Percentiles rank a stretch among this genome's conserved stretches.
These are phyloP conservation scores for Aspergillus fumigatus DNA, from an alignment of 2,329 filamentous ascomycete genomes.

Conservation along the genomic window DNA sequence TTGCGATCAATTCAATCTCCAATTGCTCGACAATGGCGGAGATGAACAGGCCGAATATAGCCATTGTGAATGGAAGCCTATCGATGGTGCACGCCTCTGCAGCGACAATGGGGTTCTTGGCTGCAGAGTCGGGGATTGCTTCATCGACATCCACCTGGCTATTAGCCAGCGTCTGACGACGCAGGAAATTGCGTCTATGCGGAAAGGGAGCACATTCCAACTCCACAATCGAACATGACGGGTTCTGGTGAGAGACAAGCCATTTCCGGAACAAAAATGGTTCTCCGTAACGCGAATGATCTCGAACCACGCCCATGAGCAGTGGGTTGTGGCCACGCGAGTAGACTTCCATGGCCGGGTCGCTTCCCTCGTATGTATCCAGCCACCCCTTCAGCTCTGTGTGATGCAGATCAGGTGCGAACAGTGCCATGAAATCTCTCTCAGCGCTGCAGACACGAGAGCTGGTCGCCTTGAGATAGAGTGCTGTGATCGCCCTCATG, in stretches of 20 bases:
- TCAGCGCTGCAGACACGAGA: conserved; percentile 4
- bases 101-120: conserved; percentile 18
- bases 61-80: conserved; percentile 43
- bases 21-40: conserved; percentile 70
- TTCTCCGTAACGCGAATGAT: conserved; percentile 19
- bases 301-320: conserved; percentile 24
- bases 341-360: conserved; percentile 20
- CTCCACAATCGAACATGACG: conserved; percentile 8
- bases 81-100: conserved; percentile 31
- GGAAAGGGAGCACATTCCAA: conserved; percentile 26
- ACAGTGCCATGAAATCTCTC: conserved; percentile 25
- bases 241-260: conserved; percentile 9
- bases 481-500: conserved; percentile 29
- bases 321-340: conserved; percentile 1
- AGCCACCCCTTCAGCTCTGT: conserved; percentile 20
- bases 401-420: conserved; percentile 19
- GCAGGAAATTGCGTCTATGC: conserved; percentile 25
- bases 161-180: conserved; percentile 7
- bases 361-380: conserved; percentile 13
- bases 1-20: conserved; percentile 60
- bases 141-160: conserved; percentile 3
- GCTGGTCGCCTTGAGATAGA: conserved; percentile 24
- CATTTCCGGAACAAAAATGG: conserved; percentile 24
- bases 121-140: conserved; percentile 1
- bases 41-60: conserved; percentile 56